Percentiles rank a stretch among this genome's conserved stretches.
These are phyloP conservation scores for Salix brachista DNA, from an alignment of 345 rosid species.

Conservation along the genomic window DNA sequence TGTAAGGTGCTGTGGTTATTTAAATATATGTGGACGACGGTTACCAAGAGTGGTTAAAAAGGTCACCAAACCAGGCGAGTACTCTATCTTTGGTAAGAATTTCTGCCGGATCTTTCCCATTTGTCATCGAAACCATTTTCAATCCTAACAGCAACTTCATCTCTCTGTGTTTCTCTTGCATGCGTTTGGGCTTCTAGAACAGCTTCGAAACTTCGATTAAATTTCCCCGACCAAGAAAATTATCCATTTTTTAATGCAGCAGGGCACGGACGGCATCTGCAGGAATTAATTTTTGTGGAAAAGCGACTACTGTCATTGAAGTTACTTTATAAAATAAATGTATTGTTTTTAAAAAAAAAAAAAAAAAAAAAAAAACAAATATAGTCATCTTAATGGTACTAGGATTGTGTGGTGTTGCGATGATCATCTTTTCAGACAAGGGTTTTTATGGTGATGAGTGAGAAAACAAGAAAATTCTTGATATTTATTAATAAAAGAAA, in stretches of 20 bases:
- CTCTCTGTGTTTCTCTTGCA: not conserved
- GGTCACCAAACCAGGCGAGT: slow-evolving; percentile 57
- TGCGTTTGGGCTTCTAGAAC: not conserved
- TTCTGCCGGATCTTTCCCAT: slow-evolving; percentile 17
- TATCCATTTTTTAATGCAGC: not conserved
- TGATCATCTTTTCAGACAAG: no score
- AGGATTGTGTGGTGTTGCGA: no score
- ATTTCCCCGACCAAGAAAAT: not conserved
- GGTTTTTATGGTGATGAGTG: no score
- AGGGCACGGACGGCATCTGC: no score
- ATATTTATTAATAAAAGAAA: no score
- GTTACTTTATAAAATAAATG: no score
- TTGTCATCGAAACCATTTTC: slow-evolving; percentile 38
- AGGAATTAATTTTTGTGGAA: not conserved
- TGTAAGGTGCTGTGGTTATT: not conserved
- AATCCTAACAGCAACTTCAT: slow-evolving; percentile 40
- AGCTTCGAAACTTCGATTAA: not conserved
- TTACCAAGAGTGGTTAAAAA: slow-evolving; percentile 47
- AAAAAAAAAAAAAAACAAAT: no score
- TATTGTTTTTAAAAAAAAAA: no score
- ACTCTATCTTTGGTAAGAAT: slow-evolving; percentile 24
- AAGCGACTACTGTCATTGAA: not conserved
- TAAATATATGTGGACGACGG: not conserved
- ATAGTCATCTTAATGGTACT: no score
- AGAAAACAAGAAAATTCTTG: no score